Percentiles rank a stretch among this genome's conserved stretches.
phyloP scores from a whole-genome alignment of 2,329 filamentous ascomycete species.

The Talaromyces sp. region DNA sequence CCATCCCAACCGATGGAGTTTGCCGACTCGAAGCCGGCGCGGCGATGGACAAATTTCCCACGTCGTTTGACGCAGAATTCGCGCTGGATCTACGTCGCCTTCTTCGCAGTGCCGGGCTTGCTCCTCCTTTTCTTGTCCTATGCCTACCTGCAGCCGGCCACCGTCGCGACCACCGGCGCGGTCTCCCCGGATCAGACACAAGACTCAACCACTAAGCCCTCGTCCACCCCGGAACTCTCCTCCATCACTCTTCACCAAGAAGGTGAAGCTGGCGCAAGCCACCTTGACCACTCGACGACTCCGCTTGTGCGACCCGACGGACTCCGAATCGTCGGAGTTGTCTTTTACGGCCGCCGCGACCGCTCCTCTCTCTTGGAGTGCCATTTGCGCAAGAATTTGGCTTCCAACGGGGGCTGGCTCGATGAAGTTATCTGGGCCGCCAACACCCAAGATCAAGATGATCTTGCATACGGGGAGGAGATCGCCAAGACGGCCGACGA shows the following conservation, averaged over 20 bases:
- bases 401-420: slow-evolving; percentile 10
- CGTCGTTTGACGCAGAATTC: slow-evolving; percentile 2
- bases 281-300: slow-evolving; percentile 9
- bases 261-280: slow-evolving; percentile 8
- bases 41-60: slow-evolving; percentile 6
- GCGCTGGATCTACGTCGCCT: slow-evolving; percentile 8
- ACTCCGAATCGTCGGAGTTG: slow-evolving; percentile 6
- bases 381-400: slow-evolving; percentile 9
- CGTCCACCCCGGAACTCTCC: slow-evolving; percentile 1
- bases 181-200: background rate
- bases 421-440: slow-evolving; percentile 10
- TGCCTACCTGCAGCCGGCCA: slow-evolving; percentile 1
- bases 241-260: slow-evolving; percentile 9
- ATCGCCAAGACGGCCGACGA: slow-evolving; percentile 5
- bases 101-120: slow-evolving; percentile 3
- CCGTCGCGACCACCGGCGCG: background rate
- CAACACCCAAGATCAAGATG: slow-evolving; percentile 8
- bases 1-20: slow-evolving; percentile 5
- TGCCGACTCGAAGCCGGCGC: slow-evolving; percentile 5
- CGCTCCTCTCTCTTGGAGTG: slow-evolving; percentile 10
- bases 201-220: background rate
- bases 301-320: slow-evolving; percentile 3
- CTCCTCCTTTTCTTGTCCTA: slow-evolving; percentile 7
- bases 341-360: slow-evolving; percentile 10
- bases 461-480: slow-evolving; percentile 8